A percentile compares a stretch with the other conserved stretches of the same genome.
Evolutionary conservation across 441 rosid species (phyloP).

Genomic region (Mallotus japonicus): DNA sequence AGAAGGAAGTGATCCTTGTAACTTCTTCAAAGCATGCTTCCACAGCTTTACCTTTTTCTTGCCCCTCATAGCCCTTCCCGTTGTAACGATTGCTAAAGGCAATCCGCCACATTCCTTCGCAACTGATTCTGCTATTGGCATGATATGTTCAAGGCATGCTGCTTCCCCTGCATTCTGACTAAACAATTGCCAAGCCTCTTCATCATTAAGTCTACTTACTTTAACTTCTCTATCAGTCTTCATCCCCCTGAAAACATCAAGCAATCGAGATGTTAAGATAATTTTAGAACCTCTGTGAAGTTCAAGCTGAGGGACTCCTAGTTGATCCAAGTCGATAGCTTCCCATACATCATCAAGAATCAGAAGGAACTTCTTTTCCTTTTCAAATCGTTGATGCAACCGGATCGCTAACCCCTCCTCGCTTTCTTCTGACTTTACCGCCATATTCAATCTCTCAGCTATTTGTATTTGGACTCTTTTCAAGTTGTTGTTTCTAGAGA

Average conservation of each 20-base stretch:
- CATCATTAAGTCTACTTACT: constrained; percentile 26
- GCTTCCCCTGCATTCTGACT: constrained; percentile 30
- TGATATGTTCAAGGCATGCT: constrained; percentile 15
- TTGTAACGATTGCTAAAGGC: constrained; percentile 36
- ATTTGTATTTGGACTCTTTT: constrained; percentile 39
- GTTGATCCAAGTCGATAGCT: constrained; percentile 34
- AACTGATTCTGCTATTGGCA: constrained; percentile 28
- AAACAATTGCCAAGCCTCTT: constrained; percentile 36
- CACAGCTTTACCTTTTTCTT: constrained; percentile 20
- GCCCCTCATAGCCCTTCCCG: constrained; percentile 32
- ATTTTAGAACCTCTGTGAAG: constrained; percentile 30
- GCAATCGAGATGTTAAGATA: constrained; percentile 30
- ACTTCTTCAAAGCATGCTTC: constrained; percentile 22
- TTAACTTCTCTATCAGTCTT: constrained; percentile 31
- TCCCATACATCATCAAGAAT: constrained; percentile 54
- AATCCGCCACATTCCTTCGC: constrained; percentile 36
- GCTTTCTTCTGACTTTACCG: constrained; percentile 21
- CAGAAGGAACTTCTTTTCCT: constrained; percentile 35
- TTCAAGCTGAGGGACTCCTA: constrained; percentile 36
- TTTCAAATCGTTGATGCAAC: constrained; percentile 27
- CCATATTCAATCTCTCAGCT: constrained; percentile 41
- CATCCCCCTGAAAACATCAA: constrained; percentile 37
- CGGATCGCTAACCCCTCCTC: constrained; percentile 19
- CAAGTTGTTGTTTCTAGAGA: constrained; percentile 44
- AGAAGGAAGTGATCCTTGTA: constrained; percentile 17